Evolutionary conservation across 2,329 filamentous ascomycete genomes (phyloP).

Genomic region (Ophiostoma himal-ulmi): DNA sequence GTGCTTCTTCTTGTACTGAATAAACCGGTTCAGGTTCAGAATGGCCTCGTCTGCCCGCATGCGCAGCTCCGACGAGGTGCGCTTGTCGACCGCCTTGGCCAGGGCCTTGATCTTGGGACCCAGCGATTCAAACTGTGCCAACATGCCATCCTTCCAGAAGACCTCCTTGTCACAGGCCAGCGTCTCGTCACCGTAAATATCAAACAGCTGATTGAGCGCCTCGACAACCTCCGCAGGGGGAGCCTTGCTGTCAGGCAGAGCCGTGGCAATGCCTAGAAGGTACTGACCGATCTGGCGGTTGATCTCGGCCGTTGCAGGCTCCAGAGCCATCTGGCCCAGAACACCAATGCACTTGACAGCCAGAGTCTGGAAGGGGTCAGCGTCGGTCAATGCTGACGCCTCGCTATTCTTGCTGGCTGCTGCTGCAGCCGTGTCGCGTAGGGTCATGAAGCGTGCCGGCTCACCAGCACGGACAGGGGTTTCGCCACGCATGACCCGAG

Average conservation of each 20-base stretch:
- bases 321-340: constrained; percentile 55
- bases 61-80: constrained; percentile 51
- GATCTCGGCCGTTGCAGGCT: constrained; percentile 46
- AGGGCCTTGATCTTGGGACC: constrained; percentile 50
- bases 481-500: constrained; percentile 48
- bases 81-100: constrained; percentile 57
- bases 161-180: constrained; percentile 54
- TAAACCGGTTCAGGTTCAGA: constrained; percentile 56
- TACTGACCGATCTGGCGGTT: constrained; percentile 62
- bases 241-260: constrained; percentile 46
- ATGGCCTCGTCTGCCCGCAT: constrained; percentile 54
- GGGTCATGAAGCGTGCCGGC: constrained; percentile 57
- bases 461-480: constrained; percentile 48
- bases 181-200: constrained; percentile 59
- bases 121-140: constrained; percentile 52
- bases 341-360: constrained; percentile 63
- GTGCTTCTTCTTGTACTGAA: constrained; percentile 60
- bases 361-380: constrained; percentile 54
- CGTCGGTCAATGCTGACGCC: constrained; percentile 27
- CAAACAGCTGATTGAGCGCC: constrained; percentile 60
- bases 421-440: constrained; percentile 41
- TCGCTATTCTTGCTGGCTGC: constrained; percentile 32
- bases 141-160: constrained; percentile 58
- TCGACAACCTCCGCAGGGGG: constrained; percentile 52
- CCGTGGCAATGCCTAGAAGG: constrained; percentile 48